Evolutionary conservation across 192 early-diverging fungal species (phyloP).

Genomic region (Linnemannia zychae): DNA sequence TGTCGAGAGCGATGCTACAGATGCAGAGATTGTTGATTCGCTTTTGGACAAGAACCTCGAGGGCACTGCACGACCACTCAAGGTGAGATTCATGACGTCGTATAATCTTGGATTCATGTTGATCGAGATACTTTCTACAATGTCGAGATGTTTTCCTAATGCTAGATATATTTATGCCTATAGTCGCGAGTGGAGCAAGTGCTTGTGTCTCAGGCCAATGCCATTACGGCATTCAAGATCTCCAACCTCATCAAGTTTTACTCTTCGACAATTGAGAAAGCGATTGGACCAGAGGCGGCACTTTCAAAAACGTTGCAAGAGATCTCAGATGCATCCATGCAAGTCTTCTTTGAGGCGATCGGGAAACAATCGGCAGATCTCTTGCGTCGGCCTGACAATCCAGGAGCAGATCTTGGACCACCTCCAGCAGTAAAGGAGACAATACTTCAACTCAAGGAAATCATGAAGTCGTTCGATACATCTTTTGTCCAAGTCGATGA

Average conservation of each 20-base stretch:
- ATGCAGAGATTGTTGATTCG: conserved; percentile 59
- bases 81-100: conserved; percentile 54
- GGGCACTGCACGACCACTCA: conserved; percentile 81
- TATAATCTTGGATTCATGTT: background rate
- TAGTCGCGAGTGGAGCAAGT: conserved; percentile 84
- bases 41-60: conserved; percentile 80
- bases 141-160: no score
- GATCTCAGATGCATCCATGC: conserved; percentile 54
- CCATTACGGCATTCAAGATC: conserved; percentile 76
- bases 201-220: conserved; percentile 72
- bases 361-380: conserved; percentile 43
- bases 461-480: conserved; percentile 84
- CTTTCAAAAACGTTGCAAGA: conserved; percentile 70
- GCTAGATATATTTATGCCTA: background rate
- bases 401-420: conserved; percentile 70
- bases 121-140: background rate
- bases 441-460: conserved; percentile 80
- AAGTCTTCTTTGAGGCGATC: conserved; percentile 44
- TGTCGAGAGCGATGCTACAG: conserved; percentile 48
- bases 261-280: conserved; percentile 70
- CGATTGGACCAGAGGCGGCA: conserved; percentile 67
- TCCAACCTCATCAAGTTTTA: conserved; percentile 86
- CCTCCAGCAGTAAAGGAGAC: conserved; percentile 77
- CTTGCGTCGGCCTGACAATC: conserved; percentile 58
- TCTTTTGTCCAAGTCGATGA: conserved; percentile 70